phyloP scores from a whole-genome alignment of 495 filamentous ascomycete species.

The Tuber borchii region DNA sequence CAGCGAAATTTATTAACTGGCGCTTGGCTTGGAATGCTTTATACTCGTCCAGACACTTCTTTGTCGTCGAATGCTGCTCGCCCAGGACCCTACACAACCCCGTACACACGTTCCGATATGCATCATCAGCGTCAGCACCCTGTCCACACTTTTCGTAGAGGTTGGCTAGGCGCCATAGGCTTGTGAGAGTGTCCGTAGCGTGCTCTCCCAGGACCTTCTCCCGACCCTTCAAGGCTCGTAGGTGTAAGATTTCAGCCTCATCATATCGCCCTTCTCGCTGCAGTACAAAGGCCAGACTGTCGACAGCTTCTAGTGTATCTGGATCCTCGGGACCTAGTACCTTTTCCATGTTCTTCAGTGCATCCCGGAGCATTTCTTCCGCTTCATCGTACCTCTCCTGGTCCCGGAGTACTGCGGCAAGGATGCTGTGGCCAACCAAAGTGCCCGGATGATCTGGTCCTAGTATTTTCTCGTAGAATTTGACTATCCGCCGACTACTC shows the following conservation, averaged over 20 bases:
- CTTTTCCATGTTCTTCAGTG: slow-evolving; percentile 11
- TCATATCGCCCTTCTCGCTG: slow-evolving; percentile 9
- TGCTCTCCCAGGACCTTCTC: slow-evolving; percentile 17
- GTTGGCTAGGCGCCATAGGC: not conserved
- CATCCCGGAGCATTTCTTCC: slow-evolving; percentile 28
- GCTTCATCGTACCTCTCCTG: slow-evolving; percentile 15
- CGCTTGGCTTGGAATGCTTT: not conserved
- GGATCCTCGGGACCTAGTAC: slow-evolving; percentile 16
- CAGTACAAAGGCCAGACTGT: slow-evolving; percentile 12
- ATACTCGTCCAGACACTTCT: not conserved
- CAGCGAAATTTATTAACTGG: not conserved
- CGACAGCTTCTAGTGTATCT: slow-evolving; percentile 17
- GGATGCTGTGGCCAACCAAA: not conserved
- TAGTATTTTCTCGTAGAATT: not conserved
- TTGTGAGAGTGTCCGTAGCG: not conserved
- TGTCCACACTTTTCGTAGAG: not conserved
- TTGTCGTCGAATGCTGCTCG: not conserved
- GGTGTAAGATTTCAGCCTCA: slow-evolving; percentile 22
- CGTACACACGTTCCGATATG: not conserved
- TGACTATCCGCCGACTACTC: not conserved
- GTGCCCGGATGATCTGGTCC: not conserved
- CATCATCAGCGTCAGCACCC: not conserved
- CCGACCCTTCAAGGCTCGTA: slow-evolving; percentile 15
- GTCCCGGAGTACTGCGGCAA: not conserved
- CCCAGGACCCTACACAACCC: not conserved